phyloP scores from a whole-genome alignment of 495 filamentous ascomycete species.

The Daldinia loculata region DNA sequence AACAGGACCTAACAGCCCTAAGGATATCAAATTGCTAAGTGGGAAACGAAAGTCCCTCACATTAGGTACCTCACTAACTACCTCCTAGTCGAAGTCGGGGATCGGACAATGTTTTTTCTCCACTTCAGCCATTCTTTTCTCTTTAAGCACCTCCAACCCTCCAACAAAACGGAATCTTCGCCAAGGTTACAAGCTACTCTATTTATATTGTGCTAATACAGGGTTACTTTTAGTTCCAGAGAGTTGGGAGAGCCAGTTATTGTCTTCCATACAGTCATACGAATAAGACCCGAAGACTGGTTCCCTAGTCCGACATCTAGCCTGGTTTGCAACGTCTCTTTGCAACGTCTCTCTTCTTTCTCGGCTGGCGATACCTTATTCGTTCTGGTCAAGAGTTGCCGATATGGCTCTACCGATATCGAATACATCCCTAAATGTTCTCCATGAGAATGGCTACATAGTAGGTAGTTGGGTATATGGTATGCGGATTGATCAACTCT shows the following conservation, averaged over 20 bases:
- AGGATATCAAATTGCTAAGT: background rate
- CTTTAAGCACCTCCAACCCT: background rate
- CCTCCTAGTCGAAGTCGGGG: background rate
- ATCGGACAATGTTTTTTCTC: background rate
- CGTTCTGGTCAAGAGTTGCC: background rate
- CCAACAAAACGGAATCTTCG: conserved; percentile 1
- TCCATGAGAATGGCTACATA: background rate
- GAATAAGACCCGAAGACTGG: background rate
- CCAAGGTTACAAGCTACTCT: conserved; percentile 29
- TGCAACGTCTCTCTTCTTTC: background rate
- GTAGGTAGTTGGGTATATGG: background rate
- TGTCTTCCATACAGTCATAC: conserved; percentile 1
- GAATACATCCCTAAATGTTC: background rate
- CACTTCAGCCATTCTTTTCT: background rate
- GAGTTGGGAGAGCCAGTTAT: background rate
- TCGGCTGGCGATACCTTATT: background rate
- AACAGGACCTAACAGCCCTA: background rate
- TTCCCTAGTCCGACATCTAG: background rate
- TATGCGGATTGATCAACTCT: background rate
- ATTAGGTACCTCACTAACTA: no score
- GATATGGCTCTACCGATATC: background rate
- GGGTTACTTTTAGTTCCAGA: conserved; percentile 9
- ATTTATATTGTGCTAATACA: conserved; percentile 5
- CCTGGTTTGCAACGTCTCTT: background rate
- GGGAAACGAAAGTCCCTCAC: background rate